Evolutionary conservation across 768 basidiomycete species (phyloP).

Genomic region (Dioszegia aurantiaca): DNA sequence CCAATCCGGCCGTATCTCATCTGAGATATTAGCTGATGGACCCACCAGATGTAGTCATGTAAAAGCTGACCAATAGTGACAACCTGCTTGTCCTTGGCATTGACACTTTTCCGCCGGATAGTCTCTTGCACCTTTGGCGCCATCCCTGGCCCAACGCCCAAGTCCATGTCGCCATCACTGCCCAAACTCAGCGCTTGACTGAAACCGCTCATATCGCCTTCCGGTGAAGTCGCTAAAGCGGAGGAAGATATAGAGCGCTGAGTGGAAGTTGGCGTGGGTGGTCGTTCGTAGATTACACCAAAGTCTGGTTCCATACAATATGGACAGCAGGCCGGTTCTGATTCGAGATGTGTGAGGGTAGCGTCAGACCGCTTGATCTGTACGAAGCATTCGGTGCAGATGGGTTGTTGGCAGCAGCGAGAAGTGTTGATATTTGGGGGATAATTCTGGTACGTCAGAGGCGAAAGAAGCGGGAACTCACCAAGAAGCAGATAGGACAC

Average conservation of each 20-base stretch:
- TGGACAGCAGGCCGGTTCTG: constrained; percentile 94
- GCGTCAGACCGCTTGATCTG: constrained; percentile 97
- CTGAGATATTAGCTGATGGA: constrained; percentile 54
- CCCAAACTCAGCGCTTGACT: constrained; percentile 33
- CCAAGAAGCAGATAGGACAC: constrained; percentile 98
- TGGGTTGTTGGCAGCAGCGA: constrained; percentile 95
- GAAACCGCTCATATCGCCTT: constrained; percentile 29
- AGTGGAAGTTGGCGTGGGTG: constrained; percentile 13
- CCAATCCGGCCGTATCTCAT: constrained; percentile 98
- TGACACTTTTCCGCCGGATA: constrained; percentile 72
- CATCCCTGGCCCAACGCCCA: constrained; percentile 38
- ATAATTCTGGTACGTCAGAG: constrained; percentile 68
- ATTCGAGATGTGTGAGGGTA: constrained; percentile 88
- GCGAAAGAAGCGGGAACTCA: constrained; percentile 55
- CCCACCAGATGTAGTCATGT: not conserved
- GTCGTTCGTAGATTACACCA: constrained; percentile 81
- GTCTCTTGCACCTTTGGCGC: constrained; percentile 46
- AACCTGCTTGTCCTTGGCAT: constrained; percentile 80
- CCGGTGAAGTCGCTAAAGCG: constrained; percentile 34
- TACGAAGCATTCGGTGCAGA: constrained; percentile 98
- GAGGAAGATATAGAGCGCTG: constrained; percentile 19
- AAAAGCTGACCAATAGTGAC: constrained; percentile 73
- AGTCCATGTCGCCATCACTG: constrained; percentile 24
- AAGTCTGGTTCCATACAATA: constrained; percentile 98
- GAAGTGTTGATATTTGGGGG: constrained; percentile 96